Base-by-base conservation (phyloP, 2,329 filamentous ascomycete genomes). In the Clonostachys rosea region DNA sequence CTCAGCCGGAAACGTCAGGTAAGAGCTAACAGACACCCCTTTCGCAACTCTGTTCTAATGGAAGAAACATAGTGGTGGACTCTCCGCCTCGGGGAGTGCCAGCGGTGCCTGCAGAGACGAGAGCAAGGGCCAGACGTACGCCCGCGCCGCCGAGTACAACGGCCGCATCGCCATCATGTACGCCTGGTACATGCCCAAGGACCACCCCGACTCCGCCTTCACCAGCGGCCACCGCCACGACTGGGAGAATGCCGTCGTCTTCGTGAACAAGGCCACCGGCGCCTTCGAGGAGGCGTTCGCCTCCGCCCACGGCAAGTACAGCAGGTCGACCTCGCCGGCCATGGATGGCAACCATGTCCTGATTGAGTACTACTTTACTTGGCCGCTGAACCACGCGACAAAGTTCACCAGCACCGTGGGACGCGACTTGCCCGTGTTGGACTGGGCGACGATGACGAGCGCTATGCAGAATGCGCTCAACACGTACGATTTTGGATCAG, bases 1-100 rank as follows among this genome's bases (percentile, higher is more conserved):
- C 50, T 67, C 68, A 2, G 59, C 65, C 0, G 81, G 81, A 3
- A 68, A 84, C 52, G 81, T 74, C 6, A 68, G 72, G 80, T 83
- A 59, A 49, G 67, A 54, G 16, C n/a, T 17, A 12, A 43, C n/a
- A 5, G 42, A 43, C 24, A 30, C 9, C 9, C 24, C 24, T 30
- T 30, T 30, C 9, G 24, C 24, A 30, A 2, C 24, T 30, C 7
- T 30, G 24, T 30, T 8, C 24, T 30, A 30, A 30, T 7, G 8
- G 8, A 30, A 9, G 24, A 30, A 30, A 9, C 24, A 7, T 9
- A 69, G 66, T 42, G 65, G 60, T 33, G 67, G 68, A 12, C 58
- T 71, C 3, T 54, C 59, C 6, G 52, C 60, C 5, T 55, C 54
- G 11, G 67, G 66, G 5, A 51, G 43, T 17, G 46, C 54, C 3